Evolutionary conservation across 2,329 filamentous ascomycete species (phyloP).

Genomic region (Beauveria scarabaeidicola): DNA sequence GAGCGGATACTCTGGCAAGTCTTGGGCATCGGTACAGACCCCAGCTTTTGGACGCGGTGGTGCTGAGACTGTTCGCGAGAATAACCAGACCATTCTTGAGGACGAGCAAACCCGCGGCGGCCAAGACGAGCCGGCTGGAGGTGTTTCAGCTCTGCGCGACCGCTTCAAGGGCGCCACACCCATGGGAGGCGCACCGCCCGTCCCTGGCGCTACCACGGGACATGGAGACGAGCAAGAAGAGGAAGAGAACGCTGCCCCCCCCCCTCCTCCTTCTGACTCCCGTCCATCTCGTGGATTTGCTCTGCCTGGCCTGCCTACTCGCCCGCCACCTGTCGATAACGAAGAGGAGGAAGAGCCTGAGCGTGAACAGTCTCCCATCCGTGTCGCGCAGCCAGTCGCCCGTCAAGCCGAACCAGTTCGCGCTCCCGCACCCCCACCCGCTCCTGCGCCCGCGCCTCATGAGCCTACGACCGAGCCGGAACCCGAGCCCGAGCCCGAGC

Average conservation of each 20-base stretch:
- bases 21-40: conserved; percentile 77
- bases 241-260: conserved; percentile 42
- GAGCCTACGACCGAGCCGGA: conserved; percentile 9
- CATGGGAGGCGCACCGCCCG: conserved; percentile 37
- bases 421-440: conserved; percentile 6
- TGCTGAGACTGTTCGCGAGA: conserved; percentile 38
- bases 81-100: conserved; percentile 52
- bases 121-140: conserved; percentile 48
- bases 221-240: conserved; percentile 12
- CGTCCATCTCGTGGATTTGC: conserved; percentile 70
- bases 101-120: conserved; percentile 34
- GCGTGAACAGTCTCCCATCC: conserved; percentile 65
- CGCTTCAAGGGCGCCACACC: conserved; percentile 72
- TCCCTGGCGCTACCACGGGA: conserved; percentile 20
- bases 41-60: conserved; percentile 57
- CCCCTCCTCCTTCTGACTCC: conserved; percentile 47
- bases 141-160: conserved; percentile 68
- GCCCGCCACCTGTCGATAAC: conserved; percentile 46
- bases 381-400: conserved; percentile 76
- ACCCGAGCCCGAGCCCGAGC: conserved; percentile 8
- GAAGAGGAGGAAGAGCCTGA: conserved; percentile 45
- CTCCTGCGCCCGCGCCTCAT: conserved; percentile 8
- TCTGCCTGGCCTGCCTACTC: conserved; percentile 65
- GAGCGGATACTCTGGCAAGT: conserved; percentile 84
- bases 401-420: conserved; percentile 35